Percentiles rank a stretch among this genome's conserved stretches.
These are phyloP conservation scores for Arthonia radiata DNA, from an alignment of 495 filamentous ascomycete species.

Conservation along the genomic window DNA sequence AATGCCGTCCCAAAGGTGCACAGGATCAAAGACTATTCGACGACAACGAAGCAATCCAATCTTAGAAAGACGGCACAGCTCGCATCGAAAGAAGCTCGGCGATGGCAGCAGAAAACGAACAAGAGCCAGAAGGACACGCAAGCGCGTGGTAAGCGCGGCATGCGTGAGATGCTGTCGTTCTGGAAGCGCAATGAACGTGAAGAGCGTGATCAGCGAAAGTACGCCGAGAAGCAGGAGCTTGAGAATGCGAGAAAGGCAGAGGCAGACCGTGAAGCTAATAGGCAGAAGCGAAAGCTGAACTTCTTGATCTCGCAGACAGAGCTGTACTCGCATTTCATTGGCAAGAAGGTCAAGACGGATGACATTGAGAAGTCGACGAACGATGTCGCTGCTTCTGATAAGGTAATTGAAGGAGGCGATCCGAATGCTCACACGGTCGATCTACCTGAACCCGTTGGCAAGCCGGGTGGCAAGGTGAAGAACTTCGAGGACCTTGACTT, in stretches of 20 bases:
- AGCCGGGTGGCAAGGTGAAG: constrained; percentile 44
- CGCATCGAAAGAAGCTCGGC: constrained; percentile 85
- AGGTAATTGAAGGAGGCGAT: constrained; percentile 22
- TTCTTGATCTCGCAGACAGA: constrained; percentile 99
- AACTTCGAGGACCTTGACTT: constrained; percentile 91
- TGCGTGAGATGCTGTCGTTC: constrained; percentile 99
- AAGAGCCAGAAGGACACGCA: constrained; percentile 97
- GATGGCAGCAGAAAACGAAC: constrained; percentile 94
- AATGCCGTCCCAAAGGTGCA: constrained; percentile 86
- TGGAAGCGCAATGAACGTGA: constrained; percentile 98
- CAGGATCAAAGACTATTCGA: constrained; percentile 60
- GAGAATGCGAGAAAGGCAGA: constrained; percentile 93
- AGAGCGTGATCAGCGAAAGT: constrained; percentile 78
- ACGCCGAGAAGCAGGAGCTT: constrained; percentile 85
- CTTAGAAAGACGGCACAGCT: constrained; percentile 92
- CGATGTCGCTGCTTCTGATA: constrained; percentile 33
- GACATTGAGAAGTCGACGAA: constrained; percentile 78
- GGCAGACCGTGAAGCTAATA: constrained; percentile 85
- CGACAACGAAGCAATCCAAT: constrained; percentile 67
- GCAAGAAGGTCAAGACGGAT: constrained; percentile 92
- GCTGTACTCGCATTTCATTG: constrained; percentile 96
- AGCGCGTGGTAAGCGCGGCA: constrained; percentile 84
- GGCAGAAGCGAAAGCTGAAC: constrained; percentile 95
- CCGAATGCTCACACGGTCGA: constrained; percentile 24
- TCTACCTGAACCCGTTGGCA: constrained; percentile 31